Evolutionary conservation across 768 basidiomycete species (phyloP).

Genomic region (Favolaschia claudopus): DNA sequence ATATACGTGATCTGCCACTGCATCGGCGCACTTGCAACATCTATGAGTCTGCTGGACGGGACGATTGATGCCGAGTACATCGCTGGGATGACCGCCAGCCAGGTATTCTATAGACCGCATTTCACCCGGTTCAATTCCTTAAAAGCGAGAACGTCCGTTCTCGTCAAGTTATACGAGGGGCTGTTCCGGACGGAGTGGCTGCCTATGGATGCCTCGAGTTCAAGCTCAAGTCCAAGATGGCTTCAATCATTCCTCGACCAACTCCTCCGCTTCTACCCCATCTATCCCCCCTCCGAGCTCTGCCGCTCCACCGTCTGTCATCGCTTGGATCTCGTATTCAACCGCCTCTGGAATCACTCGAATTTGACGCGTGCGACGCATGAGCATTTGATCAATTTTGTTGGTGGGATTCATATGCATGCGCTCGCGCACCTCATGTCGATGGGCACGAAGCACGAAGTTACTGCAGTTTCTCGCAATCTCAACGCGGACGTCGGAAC

Average conservation of each 20-base stretch:
- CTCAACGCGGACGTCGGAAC: too few relatives aligned
- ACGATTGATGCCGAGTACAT: conserved; percentile 22
- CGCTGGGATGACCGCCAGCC: conserved; percentile 19
- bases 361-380: conserved; percentile 28
- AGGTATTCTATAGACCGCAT: conserved; percentile 23
- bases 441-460: conserved; percentile 8
- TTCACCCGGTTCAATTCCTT: conserved; percentile 17
- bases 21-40: conserved; percentile 15
- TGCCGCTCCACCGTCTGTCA: conserved; percentile 28
- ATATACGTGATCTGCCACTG: conserved; percentile 23
- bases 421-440: conserved; percentile 17
- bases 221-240: too few relatives aligned
- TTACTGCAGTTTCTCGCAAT: too few relatives aligned
- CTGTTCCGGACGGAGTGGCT: too few relatives aligned
- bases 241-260: conserved; percentile 25
- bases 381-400: conserved; percentile 16
- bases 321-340: conserved; percentile 18
- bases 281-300: conserved; percentile 15
- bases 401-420: conserved; percentile 24
- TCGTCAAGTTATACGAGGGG: conserved; percentile 17
- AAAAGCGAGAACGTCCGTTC: conserved; percentile 8
- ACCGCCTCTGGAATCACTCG: conserved; percentile 25
- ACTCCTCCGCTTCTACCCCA: conserved; percentile 27
- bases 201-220: too few relatives aligned
- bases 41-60: conserved; percentile 24